Evolutionary conservation across 129 eudicot genomes (phyloP).

Genomic region (Heracleum sosnowskyi): DNA sequence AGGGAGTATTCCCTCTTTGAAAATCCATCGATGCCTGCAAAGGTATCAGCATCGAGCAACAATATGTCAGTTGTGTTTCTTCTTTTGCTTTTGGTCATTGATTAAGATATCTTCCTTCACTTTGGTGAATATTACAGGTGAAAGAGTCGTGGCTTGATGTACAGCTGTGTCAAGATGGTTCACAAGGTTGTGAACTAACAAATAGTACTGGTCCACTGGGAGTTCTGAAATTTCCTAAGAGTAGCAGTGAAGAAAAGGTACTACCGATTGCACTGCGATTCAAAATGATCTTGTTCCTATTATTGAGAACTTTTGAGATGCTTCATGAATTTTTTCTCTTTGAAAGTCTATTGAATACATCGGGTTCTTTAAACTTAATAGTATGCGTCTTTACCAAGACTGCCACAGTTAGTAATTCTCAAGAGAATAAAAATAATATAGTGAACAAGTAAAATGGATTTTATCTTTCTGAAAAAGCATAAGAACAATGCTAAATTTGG

Average conservation of each 20-base stretch:
- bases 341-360: not conserved
- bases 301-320: not conserved
- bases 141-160: slow-evolving; percentile 98
- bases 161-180: slow-evolving; percentile 82
- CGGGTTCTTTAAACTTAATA: not conserved
- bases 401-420: not conserved
- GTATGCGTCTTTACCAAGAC: not conserved
- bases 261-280: slow-evolving; percentile 8
- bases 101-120: slow-evolving; percentile 1
- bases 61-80: not conserved
- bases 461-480: not conserved
- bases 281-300: not conserved
- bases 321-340: not conserved
- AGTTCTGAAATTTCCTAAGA: slow-evolving; percentile 61
- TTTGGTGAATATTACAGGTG: slow-evolving; percentile 43
- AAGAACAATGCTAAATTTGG: not conserved
- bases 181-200: slow-evolving; percentile 49
- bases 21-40: slow-evolving; percentile 60
- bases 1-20: slow-evolving; percentile 86
- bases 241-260: slow-evolving; percentile 84
- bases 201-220: slow-evolving; percentile 45
- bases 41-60: slow-evolving; percentile 34
- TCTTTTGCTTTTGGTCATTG: not conserved
- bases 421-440: not conserved
- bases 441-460: not conserved